A percentile compares a stretch with the other conserved stretches of the same genome.
phyloP scores from a whole-genome alignment of 306 rosid species.

The Lithocarpus polystachyus region DNA sequence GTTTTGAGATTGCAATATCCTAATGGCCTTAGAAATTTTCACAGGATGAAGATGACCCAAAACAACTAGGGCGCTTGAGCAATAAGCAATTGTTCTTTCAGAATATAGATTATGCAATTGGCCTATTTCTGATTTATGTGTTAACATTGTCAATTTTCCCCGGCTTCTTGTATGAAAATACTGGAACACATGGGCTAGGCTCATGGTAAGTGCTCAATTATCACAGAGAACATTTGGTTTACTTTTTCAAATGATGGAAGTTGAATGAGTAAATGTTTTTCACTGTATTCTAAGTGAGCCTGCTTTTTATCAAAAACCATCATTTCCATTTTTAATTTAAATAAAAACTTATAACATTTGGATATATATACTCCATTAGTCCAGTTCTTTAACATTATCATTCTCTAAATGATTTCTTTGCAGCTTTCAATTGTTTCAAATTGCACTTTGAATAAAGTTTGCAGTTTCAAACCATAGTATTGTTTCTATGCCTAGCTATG shows the following conservation, averaged over 20 bases:
- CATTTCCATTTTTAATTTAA: too few relatives aligned
- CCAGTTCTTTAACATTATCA: too few relatives aligned
- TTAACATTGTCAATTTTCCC: constrained; percentile 78
- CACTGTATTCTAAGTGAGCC: too few relatives aligned
- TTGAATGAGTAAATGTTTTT: too few relatives aligned
- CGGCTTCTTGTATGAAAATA: constrained; percentile 81
- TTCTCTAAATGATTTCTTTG: too few relatives aligned
- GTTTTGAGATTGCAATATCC: background rate
- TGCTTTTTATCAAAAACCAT: too few relatives aligned
- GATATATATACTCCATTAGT: too few relatives aligned
- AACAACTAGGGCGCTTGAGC: constrained; percentile 41
- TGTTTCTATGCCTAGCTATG: too few relatives aligned
- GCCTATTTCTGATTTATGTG: constrained; percentile 53
- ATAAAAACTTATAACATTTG: too few relatives aligned
- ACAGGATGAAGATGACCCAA: constrained; percentile 38
- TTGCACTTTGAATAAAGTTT: background rate
- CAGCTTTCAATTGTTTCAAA: background rate
- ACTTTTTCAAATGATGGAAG: too few relatives aligned
- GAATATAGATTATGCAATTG: constrained; percentile 61
- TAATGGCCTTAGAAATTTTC: background rate
- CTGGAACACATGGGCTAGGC: constrained; percentile 76
- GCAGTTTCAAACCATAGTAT: background rate
- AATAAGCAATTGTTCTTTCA: constrained; percentile 44
- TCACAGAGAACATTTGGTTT: too few relatives aligned
- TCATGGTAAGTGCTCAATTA: constrained; percentile 47